phyloP scores from a whole-genome alignment of 345 rosid species.

The Eucalyptus microcorys region DNA sequence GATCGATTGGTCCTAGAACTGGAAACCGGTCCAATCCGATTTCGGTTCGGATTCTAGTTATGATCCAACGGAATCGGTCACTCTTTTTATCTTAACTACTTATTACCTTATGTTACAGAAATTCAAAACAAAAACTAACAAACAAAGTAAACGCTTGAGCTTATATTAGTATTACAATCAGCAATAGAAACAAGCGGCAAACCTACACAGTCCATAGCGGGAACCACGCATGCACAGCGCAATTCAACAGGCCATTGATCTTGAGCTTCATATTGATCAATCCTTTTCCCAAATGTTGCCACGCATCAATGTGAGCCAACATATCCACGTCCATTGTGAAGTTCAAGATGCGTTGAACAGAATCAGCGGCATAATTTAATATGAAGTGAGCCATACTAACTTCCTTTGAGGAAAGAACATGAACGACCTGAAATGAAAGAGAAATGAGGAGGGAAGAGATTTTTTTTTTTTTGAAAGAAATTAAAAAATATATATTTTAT shows the following conservation, averaged over 20 bases:
- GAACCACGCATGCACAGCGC: slow-evolving; percentile 44
- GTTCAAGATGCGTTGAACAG: slow-evolving; percentile 64
- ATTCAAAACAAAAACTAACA: too few relatives aligned
- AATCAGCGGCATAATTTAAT: slow-evolving; percentile 55
- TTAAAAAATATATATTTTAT: too few relatives aligned
- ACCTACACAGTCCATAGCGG: slow-evolving; percentile 78
- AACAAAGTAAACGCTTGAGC: neutral
- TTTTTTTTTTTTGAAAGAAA: too few relatives aligned
- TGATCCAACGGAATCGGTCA: too few relatives aligned
- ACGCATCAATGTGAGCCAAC: slow-evolving; percentile 76
- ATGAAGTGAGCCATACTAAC: slow-evolving; percentile 69
- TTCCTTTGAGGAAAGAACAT: slow-evolving; percentile 59
- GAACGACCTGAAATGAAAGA: slow-evolving; percentile 32
- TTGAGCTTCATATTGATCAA: slow-evolving; percentile 64
- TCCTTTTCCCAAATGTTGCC: slow-evolving; percentile 57
- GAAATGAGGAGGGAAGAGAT: neutral
- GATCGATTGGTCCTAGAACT: too few relatives aligned
- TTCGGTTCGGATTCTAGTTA: too few relatives aligned
- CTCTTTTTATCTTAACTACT: too few relatives aligned
- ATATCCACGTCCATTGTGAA: slow-evolving; percentile 78
- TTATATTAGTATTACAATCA: neutral
- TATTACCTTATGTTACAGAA: too few relatives aligned
- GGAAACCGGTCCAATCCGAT: too few relatives aligned
- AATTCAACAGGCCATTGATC: slow-evolving; percentile 82
- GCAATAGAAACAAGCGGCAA: neutral